Evolutionary conservation across 2,329 filamentous ascomycete species (phyloP), one percentile per base, ranked within the genome.

Genomic region (Cytospora paraplurivora): DNA sequence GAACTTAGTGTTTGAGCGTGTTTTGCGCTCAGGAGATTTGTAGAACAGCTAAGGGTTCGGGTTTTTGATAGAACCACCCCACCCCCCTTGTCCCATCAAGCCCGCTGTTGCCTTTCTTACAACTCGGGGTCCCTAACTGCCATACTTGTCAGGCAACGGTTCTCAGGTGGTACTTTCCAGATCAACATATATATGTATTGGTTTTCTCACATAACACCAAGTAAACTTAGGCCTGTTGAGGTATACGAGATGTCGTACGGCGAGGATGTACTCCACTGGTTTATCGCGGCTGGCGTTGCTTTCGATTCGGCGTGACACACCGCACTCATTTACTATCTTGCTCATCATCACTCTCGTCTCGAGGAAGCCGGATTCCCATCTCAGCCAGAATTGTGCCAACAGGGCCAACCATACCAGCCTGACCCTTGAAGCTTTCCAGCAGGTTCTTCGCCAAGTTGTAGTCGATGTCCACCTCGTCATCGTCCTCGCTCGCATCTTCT

Each of bases 391-490:
- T 79, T 73, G 97, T 98, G 0, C 93, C 88, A 2, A 91, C 90
- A 0, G 95, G 95, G 0, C 95, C 95, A 37, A 92, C 82, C 80
- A 90, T 85, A 13, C 95, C 95, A 19, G 82, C 92, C 74, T 98
- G 94, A 17, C 91, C 89, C 72, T 96, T 96, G 76, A 99, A 93
- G 70, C 92, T 94, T 74, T 97, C 92, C 1, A 99, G 80, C 61
- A 99, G 80, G 71, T 98, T 98, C 74, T 90, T 92, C 19, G 91
- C 93, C 32, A 99, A 81, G 66, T 95, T 94, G 69, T 93, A 90
- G 72, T 98, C 91, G 34, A 95, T 86, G 67, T 93, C 82, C 5
- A 95, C 84, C 59, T 89, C 87, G 59, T 89, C 87, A 0, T 85
- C 82, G 11, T 85, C 77, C 3, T 75, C 76, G 11, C 79, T 80